Evolutionary conservation across 306 rosid genomes (phyloP).

Genomic region (Rubus idaeus): DNA sequence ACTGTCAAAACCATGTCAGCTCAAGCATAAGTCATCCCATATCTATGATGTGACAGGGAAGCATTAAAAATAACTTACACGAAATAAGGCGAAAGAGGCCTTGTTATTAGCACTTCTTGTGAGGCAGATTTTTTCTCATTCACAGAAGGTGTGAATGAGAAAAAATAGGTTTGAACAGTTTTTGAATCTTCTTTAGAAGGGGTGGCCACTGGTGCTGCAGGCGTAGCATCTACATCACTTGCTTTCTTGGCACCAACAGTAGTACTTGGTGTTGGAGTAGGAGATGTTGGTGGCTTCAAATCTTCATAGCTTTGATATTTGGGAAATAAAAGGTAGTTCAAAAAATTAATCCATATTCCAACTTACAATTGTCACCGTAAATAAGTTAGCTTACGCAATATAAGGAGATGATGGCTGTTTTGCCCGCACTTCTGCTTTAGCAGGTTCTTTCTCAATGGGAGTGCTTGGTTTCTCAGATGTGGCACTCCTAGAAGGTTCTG

Average conservation of each 20-base stretch:
- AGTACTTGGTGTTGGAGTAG: slow-evolving; percentile 23
- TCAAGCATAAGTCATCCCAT: not conserved
- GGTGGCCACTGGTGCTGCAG: slow-evolving; percentile 17
- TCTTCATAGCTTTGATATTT: slow-evolving; percentile 31
- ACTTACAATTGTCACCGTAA: not conserved
- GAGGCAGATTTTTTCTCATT: slow-evolving; percentile 39
- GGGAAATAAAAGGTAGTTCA: slow-evolving; percentile 10
- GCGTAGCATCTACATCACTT: not conserved
- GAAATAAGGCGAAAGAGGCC: slow-evolving; percentile 57
- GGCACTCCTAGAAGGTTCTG: slow-evolving; percentile 38
- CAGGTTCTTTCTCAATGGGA: slow-evolving; percentile 36
- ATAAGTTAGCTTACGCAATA: slow-evolving; percentile 45
- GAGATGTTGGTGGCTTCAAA: slow-evolving; percentile 29
- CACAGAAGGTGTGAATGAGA: not conserved
- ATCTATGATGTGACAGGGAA: not conserved
- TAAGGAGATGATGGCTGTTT: slow-evolving; percentile 65
- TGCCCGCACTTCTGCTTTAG: slow-evolving; percentile 33
- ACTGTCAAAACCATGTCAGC: slow-evolving; percentile 30
- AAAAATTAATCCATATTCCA: slow-evolving; percentile 12
- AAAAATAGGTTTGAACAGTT: not conserved
- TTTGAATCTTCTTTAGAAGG: slow-evolving; percentile 15
- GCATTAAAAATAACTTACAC: slow-evolving; percentile 42
- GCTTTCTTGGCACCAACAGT: slow-evolving; percentile 3
- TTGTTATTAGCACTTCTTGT: slow-evolving; percentile 16
- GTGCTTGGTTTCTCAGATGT: slow-evolving; percentile 36